Conservation (phyloP, 164 flowering plant genomes). For the Macadamia tetraphylla region DNA sequence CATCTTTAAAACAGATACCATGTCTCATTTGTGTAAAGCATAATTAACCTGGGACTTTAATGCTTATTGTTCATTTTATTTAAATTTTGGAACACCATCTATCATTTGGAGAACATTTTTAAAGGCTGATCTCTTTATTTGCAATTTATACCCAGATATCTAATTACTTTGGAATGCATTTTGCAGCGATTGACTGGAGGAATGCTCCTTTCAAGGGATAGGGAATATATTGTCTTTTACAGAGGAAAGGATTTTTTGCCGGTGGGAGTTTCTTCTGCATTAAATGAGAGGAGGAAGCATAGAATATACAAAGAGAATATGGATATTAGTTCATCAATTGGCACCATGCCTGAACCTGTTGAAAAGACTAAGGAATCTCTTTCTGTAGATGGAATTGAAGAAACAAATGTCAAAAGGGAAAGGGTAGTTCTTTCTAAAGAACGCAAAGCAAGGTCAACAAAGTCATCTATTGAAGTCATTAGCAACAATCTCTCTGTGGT, state of each 20-base stretch:
- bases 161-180: slow-evolving; percentile 14
- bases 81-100: too few relatives aligned
- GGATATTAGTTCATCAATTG: slow-evolving; percentile 13
- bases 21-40: too few relatives aligned
- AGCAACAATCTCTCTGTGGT: slow-evolving; percentile 58
- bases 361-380: slow-evolving; percentile 13
- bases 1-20: too few relatives aligned
- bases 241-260: slow-evolving; percentile 98
- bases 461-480: slow-evolving; percentile 34
- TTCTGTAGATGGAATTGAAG: slow-evolving; percentile 16
- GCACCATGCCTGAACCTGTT: slow-evolving; percentile 11
- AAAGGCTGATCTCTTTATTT: not conserved
- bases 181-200: slow-evolving; percentile 93
- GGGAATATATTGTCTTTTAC: slow-evolving; percentile 68
- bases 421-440: slow-evolving; percentile 10
- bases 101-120: too few relatives aligned
- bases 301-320: slow-evolving; percentile 4
- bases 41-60: too few relatives aligned
- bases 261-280: slow-evolving; percentile 75
- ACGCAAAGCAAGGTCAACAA: slow-evolving; percentile 24
- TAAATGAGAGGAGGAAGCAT: slow-evolving; percentile 53
- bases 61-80: too few relatives aligned
- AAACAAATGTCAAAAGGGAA: slow-evolving; percentile 15
- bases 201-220: slow-evolving; percentile 69
- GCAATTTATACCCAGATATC: slow-evolving; percentile 7